phyloP scores from a whole-genome alignment of 1,284 basidiomycete genomes.

The Ceratobasidium sp. region DNA sequence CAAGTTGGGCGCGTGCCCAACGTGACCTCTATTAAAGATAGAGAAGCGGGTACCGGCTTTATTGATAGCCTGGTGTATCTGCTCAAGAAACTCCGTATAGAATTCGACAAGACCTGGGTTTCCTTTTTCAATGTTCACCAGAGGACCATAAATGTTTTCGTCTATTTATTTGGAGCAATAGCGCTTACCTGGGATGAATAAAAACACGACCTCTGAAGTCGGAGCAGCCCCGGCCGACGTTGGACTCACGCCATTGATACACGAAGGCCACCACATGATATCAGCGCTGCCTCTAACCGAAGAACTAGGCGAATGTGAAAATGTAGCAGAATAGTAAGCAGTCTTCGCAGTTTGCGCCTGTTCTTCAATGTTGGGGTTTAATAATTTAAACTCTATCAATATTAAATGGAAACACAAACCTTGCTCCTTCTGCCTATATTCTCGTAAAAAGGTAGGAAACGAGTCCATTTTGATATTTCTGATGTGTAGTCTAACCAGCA shows the following conservation, averaged over 20 bases:
- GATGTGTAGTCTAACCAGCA: too few relatives aligned
- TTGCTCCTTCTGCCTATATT: too few relatives aligned
- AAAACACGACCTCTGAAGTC: slow-evolving; percentile 55
- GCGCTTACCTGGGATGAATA: slow-evolving; percentile 67
- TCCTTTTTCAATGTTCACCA: slow-evolving; percentile 55
- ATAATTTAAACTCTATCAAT: neutral
- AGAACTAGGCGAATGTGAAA: slow-evolving; percentile 9
- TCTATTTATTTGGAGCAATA: neutral
- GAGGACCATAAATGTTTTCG: neutral
- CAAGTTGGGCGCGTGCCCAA: slow-evolving; percentile 62
- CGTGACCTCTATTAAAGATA: slow-evolving; percentile 64
- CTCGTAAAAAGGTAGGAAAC: too few relatives aligned
- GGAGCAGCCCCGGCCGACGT: neutral
- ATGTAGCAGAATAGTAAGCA: slow-evolving; percentile 17
- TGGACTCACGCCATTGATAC: too few relatives aligned
- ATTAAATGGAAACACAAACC: too few relatives aligned
- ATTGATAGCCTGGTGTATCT: slow-evolving; percentile 56
- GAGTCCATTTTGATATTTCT: too few relatives aligned
- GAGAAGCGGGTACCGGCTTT: slow-evolving; percentile 53
- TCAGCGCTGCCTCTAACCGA: slow-evolving; percentile 29
- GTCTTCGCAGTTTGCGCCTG: slow-evolving; percentile 9
- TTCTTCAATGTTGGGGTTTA: slow-evolving; percentile 9
- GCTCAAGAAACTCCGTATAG: slow-evolving; percentile 66
- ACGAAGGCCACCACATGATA: slow-evolving; percentile 32
- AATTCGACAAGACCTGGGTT: slow-evolving; percentile 71